phyloP scores from a whole-genome alignment of 305 asterid species.

The Lippia alba region DNA sequence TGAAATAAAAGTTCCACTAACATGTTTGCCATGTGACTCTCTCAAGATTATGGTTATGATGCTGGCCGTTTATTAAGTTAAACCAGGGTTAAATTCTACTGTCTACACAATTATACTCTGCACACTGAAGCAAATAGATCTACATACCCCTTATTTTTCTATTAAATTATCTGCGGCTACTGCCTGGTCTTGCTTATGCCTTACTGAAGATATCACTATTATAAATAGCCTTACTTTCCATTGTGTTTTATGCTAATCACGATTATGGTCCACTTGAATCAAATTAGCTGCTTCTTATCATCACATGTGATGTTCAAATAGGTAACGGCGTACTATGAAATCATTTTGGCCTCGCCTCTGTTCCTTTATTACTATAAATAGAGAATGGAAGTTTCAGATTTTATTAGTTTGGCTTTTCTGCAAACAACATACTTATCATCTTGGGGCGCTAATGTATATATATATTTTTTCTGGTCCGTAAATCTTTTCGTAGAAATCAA shows the following conservation, averaged over 20 bases:
- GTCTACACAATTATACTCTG: neutral
- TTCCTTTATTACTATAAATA: neutral
- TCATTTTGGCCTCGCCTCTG: neutral
- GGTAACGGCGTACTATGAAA: neutral
- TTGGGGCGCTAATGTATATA: neutral
- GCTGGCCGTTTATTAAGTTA: neutral
- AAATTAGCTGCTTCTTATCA: neutral
- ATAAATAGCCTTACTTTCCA: neutral
- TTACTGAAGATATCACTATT: neutral
- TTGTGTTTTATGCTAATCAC: neutral
- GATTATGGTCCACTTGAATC: neutral
- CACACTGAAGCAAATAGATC: neutral
- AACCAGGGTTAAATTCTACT: neutral
- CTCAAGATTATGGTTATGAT: neutral
- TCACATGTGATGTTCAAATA: neutral
- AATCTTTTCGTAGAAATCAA: neutral
- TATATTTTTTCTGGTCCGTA: neutral
- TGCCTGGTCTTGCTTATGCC: neutral
- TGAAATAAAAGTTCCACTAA: neutral
- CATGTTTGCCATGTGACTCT: conserved; percentile 11
- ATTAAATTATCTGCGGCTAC: conserved; percentile 6
- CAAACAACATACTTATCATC: neutral
- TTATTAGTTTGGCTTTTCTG: neutral
- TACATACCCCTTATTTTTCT: neutral
- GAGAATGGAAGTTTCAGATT: neutral